Evolutionary conservation across 257 asterid genomes (phyloP).

Genomic region (Penstemon barbatus): DNA sequence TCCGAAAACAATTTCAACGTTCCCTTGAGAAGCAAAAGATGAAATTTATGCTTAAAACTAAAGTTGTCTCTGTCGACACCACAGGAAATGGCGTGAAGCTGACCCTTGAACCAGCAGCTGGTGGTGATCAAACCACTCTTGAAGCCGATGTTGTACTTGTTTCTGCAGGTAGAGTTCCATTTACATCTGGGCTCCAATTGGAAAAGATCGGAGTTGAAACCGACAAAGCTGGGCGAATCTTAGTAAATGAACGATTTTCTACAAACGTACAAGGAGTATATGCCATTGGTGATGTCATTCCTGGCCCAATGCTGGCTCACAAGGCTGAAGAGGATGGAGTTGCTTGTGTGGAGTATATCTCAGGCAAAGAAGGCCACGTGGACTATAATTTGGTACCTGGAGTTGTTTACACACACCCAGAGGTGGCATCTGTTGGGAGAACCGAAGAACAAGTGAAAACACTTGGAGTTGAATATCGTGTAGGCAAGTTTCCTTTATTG

Average conservation of each 20-base stretch:
- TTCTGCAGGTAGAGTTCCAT: conserved; percentile 90
- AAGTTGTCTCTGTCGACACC: conserved; percentile 87
- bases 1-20: conserved; percentile 87
- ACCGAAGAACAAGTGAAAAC: conserved; percentile 96
- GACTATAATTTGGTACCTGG: conserved; percentile 96
- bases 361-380: conserved; percentile 93
- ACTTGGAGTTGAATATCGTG: conserved; percentile 72
- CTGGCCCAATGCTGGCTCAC: conserved; percentile 99
- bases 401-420: conserved; percentile 94
- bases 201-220: conserved; percentile 85
- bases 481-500: conserved; percentile 88
- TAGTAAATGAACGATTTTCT: conserved; percentile 66
- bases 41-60: conserved; percentile 93
- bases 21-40: conserved; percentile 93
- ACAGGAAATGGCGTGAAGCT: conserved; percentile 70
- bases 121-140: conserved; percentile 76
- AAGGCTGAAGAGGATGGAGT: conserved; percentile 99
- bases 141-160: conserved; percentile 96
- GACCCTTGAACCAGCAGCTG: conserved; percentile 85
- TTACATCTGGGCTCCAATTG: conserved; percentile 77
- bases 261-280: conserved; percentile 66
- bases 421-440: conserved; percentile 94
- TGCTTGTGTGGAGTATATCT: conserved; percentile 88
- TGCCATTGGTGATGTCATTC: conserved; percentile 96
- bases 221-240: conserved; percentile 78